Evolutionary conservation across 202 grass and related monocot genomes (phyloP).

Genomic region (Schoenoplectus tabernaemontani): DNA sequence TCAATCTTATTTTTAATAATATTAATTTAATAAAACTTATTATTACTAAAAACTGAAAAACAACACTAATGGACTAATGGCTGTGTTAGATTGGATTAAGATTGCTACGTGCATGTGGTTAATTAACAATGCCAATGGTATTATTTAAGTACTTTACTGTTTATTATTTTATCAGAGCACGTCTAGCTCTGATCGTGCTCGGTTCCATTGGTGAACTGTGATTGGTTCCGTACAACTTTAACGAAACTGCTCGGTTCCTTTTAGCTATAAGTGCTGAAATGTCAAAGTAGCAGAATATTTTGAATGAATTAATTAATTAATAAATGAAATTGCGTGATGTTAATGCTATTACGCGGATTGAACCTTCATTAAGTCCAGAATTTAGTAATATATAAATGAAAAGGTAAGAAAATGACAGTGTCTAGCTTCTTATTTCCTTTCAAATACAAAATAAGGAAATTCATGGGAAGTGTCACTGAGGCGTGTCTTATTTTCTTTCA

Average conservation of each 20-base stretch:
- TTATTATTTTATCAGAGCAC: not conserved
- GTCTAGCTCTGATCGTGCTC: not conserved
- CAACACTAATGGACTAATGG: not conserved
- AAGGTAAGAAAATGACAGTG: not conserved
- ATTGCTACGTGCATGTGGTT: not conserved
- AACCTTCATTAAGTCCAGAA: not conserved
- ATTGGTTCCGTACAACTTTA: not conserved
- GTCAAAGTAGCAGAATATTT: not conserved
- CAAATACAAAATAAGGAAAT: too few species aligned
- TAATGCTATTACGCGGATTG: not conserved
- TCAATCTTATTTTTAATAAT: too few species aligned
- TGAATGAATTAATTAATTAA: not conserved
- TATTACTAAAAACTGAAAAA: too few species aligned
- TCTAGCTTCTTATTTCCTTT: not conserved
- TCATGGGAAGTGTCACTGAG: too few species aligned
- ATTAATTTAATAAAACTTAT: too few species aligned
- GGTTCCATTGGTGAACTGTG: not conserved
- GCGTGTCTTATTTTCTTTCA: too few species aligned
- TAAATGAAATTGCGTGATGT: not conserved
- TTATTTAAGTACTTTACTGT: not conserved
- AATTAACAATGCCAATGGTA: not conserved
- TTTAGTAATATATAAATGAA: not conserved
- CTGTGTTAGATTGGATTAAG: not conserved
- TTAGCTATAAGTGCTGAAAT: not conserved
- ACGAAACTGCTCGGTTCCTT: not conserved